Evolutionary conservation across 2,329 filamentous ascomycete species (phyloP).

Genomic region (Triangularia verruculosa): DNA sequence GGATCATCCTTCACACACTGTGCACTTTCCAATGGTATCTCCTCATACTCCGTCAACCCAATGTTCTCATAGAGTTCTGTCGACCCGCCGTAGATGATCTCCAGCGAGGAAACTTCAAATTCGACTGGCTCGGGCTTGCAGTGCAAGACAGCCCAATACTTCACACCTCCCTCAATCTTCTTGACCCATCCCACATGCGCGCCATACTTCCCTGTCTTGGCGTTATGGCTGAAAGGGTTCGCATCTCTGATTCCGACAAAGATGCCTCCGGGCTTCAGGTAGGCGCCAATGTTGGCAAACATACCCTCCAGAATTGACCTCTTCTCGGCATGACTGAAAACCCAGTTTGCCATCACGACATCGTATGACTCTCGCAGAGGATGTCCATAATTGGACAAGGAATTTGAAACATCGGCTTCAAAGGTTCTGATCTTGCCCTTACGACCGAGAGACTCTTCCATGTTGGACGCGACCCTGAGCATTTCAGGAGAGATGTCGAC

Average conservation of each 20-base stretch:
- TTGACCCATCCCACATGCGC: neutral
- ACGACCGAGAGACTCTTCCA: neutral
- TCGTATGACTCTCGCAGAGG: conserved; percentile 19
- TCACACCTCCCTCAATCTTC: conserved; percentile 1
- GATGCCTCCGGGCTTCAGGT: conserved; percentile 22
- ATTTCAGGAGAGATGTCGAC: conserved; percentile 10
- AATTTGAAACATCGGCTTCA: conserved; percentile 19
- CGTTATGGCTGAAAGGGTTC: conserved; percentile 7
- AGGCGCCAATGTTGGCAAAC: conserved; percentile 14
- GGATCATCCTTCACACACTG: neutral
- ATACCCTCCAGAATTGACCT: conserved; percentile 19
- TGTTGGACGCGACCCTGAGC: neutral
- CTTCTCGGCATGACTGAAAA: conserved; percentile 20
- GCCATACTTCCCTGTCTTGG: conserved; percentile 6
- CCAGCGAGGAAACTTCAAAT: conserved; percentile 12
- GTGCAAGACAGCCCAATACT: conserved; percentile 9
- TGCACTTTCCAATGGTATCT: neutral
- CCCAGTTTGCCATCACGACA: conserved; percentile 23
- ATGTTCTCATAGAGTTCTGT: conserved; percentile 11
- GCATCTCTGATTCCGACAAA: conserved; percentile 22
- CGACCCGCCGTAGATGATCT: conserved; percentile 14
- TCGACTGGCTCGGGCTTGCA: conserved; percentile 8
- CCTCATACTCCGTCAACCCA: neutral
- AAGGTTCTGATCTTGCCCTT: conserved; percentile 7
- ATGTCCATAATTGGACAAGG: conserved; percentile 5